Percentiles rank a stretch among this genome's conserved stretches.
Evolutionary conservation across 2,329 filamentous ascomycete genomes (phyloP).

Genomic region (Aspergillus chevalieri): DNA sequence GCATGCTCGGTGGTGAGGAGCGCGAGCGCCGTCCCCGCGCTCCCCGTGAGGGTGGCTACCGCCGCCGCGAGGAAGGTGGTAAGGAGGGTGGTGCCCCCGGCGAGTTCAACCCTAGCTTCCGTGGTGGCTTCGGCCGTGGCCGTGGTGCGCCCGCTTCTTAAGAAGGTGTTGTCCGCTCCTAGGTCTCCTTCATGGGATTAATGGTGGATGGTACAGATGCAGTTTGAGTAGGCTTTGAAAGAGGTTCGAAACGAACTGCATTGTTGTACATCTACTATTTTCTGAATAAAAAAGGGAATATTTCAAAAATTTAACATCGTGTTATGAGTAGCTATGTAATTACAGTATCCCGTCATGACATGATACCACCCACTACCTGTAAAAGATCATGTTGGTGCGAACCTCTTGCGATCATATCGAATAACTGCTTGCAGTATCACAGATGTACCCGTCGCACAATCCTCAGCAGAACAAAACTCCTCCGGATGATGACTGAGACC

Average conservation of each 20-base stretch:
- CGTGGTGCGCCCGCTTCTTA: conserved; percentile 63
- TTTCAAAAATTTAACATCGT: background rate
- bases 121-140: conserved; percentile 84
- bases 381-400: conserved; percentile 11
- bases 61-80: conserved; percentile 78
- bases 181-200: conserved; percentile 26
- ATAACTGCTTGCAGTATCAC: conserved; percentile 32
- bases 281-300: background rate
- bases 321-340: background rate
- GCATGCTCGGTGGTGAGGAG: conserved; percentile 89
- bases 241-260: conserved; percentile 18
- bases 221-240: conserved; percentile 23
- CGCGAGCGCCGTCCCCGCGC: conserved; percentile 75
- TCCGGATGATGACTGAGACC: conserved; percentile 60
- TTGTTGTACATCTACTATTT: background rate
- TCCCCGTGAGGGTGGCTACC: conserved; percentile 79
- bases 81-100: conserved; percentile 90
- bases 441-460: conserved; percentile 52
- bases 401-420: conserved; percentile 38
- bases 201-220: conserved; percentile 18
- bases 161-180: conserved; percentile 25
- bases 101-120: conserved; percentile 90
- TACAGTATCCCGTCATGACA: background rate
- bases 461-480: conserved; percentile 56
- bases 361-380: background rate